Base-by-base conservation (phyloP, 805 yeast genomes). In the Nakazawaea wyomingensis region DNA sequence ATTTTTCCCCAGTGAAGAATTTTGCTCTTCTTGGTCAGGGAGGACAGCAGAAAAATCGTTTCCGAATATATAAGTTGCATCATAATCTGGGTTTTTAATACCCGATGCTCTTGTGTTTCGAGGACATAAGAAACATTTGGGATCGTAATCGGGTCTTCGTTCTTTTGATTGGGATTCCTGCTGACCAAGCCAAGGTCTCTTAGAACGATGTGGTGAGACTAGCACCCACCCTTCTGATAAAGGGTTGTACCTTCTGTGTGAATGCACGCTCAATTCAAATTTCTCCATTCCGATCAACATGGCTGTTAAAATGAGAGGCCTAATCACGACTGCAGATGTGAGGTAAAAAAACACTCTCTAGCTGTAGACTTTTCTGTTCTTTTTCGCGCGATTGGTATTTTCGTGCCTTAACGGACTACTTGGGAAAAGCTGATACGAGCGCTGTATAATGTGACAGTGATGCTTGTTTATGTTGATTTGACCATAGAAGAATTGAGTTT, bases 171-270 rank as follows among this genome's bases (percentile, higher is more conserved):
- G 58, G 28, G 65, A 66, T 56, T 83, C 90, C 49, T 78, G 70
- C 48, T 80, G 85, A 29, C 90, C 90, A 57, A 78, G 84, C 90
- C 90, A 83, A 17, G 91, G 90, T 50, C 91, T 69, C 59, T 81
- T 80, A 24, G 88, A 77, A 45, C 90, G 66, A 55, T 83, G 91
- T 5, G 91, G 90, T 13, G 88, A 81, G 39, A 83, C 82, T 39
- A 83, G 66, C 20, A 83, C 78, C 77, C 82, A 80, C n/a, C 72
- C 60, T 41, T 76, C 75, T n/a, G 82, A 71, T 48, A 83, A 68
- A 4, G 87, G 88, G 53, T 83, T 83, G 60, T 66, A 77, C 39
- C 91, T 70, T 50, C 87, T 73, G 54, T 83, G 90, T 2, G 86
- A 75, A 50, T 76, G 74, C 51, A 76, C 77, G 33, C 74, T 65